Percentiles rank a stretch among this genome's conserved stretches.
phyloP scores from a whole-genome alignment of 192 early-diverging fungal species.

The Backusella sp. region DNA sequence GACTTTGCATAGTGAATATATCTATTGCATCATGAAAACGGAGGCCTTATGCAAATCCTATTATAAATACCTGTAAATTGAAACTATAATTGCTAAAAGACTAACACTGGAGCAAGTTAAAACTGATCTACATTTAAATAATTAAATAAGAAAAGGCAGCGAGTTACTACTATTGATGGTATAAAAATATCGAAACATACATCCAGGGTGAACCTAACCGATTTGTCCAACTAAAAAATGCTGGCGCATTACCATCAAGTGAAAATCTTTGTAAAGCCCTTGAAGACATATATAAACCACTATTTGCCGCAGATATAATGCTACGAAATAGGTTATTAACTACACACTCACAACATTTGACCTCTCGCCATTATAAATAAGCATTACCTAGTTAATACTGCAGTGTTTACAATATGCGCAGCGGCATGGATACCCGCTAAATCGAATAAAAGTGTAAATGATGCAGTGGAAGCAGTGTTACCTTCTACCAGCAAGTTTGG shows the following conservation, averaged over 20 bases:
- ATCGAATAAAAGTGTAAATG: constrained; percentile 64
- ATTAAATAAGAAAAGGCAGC: background rate
- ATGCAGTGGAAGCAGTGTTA: constrained; percentile 51
- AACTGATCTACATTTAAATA: constrained; percentile 37
- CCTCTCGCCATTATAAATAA: background rate
- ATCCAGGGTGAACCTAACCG: constrained; percentile 54
- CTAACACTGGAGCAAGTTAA: constrained; percentile 53
- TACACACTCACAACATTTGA: background rate
- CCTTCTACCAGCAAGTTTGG: constrained; percentile 44
- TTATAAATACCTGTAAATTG: constrained; percentile 30
- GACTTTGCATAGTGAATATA: background rate
- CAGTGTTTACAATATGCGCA: constrained; percentile 64
- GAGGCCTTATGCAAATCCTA: background rate
- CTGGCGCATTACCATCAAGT: constrained; percentile 68
- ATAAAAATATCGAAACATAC: background rate
- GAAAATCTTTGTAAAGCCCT: constrained; percentile 74
- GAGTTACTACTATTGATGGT: background rate
- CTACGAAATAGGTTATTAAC: background rate
- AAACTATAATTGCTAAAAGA: constrained; percentile 50
- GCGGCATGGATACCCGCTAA: constrained; percentile 57
- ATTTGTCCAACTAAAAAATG: constrained; percentile 52
- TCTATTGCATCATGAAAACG: too few species aligned
- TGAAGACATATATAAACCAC: constrained; percentile 75
- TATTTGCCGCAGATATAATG: constrained; percentile 72
- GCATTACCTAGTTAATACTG: constrained; percentile 45